Conservation (phyloP, 805 yeast genomes). For the Scheffersomyces amazonensis region DNA sequence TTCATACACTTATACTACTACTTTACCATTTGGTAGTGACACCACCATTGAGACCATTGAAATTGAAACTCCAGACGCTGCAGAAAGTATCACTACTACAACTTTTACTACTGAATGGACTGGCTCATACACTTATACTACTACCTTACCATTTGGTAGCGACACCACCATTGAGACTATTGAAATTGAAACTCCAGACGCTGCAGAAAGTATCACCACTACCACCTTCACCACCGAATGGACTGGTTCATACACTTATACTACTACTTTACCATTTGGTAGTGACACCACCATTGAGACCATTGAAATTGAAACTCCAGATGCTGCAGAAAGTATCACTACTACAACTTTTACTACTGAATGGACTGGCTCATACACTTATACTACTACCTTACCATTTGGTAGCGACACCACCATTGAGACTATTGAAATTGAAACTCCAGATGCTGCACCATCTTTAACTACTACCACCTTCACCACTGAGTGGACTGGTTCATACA, state of each 20-base stretch:
- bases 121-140: not conserved
- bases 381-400: not conserved
- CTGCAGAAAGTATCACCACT: no score
- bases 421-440: not conserved
- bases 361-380: slow-evolving; percentile 3
- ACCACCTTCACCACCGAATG: not conserved
- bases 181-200: not conserved
- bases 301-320: slow-evolving; percentile 1
- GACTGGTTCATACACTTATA: slow-evolving; percentile 1
- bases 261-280: not conserved
- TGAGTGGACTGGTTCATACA: slow-evolving; percentile 3
- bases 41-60: not conserved
- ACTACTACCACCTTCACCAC: slow-evolving; percentile 1
- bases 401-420: slow-evolving; percentile 3
- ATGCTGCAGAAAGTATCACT: not conserved
- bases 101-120: not conserved
- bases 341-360: slow-evolving; percentile 2
- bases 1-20: not conserved
- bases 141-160: not conserved
- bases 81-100: not conserved
- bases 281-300: not conserved
- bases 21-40: not conserved
- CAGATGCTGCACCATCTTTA: no score
- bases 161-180: not conserved
- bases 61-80: not conserved